phyloP scores from a whole-genome alignment of 495 filamentous ascomycete genomes.

The Neurospora sp. region DNA sequence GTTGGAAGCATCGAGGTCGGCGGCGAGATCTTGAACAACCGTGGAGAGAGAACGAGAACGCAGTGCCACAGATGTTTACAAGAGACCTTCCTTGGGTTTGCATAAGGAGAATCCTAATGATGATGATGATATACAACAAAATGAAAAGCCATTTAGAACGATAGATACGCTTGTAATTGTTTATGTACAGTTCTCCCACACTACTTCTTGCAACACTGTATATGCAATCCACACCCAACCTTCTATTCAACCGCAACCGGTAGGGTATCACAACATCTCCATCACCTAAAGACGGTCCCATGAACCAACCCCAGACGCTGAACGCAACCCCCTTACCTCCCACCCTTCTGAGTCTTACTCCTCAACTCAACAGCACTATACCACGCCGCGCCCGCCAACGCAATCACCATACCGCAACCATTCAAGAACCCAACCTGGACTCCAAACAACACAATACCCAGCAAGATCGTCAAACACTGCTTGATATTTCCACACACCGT shows the following conservation, averaged over 20 bases:
- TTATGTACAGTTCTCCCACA: background rate
- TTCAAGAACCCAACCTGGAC: slow-evolving; percentile 38
- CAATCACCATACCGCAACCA: slow-evolving; percentile 37
- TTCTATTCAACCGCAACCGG: background rate
- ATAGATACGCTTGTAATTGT: background rate
- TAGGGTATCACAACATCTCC: background rate
- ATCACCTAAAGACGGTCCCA: too few relatives aligned
- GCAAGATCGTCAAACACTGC: slow-evolving; percentile 46
- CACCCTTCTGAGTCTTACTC: slow-evolving; percentile 3
- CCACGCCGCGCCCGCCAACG: slow-evolving; percentile 37
- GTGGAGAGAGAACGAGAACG: background rate
- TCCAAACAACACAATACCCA: slow-evolving; percentile 43
- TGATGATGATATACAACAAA: background rate
- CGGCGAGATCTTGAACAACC: background rate
- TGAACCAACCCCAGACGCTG: background rate
- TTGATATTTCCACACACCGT: slow-evolving; percentile 49
- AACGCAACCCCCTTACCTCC: background rate
- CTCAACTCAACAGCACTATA: slow-evolving; percentile 35
- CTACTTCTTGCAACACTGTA: background rate
- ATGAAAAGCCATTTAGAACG: background rate
- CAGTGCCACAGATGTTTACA: too few relatives aligned
- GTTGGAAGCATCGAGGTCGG: background rate
- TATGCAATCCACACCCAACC: background rate
- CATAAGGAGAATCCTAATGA: background rate
- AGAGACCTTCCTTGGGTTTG: background rate